Conservation (phyloP, 2,329 filamentous ascomycete species). For the Xylariaceae sp. region DNA sequence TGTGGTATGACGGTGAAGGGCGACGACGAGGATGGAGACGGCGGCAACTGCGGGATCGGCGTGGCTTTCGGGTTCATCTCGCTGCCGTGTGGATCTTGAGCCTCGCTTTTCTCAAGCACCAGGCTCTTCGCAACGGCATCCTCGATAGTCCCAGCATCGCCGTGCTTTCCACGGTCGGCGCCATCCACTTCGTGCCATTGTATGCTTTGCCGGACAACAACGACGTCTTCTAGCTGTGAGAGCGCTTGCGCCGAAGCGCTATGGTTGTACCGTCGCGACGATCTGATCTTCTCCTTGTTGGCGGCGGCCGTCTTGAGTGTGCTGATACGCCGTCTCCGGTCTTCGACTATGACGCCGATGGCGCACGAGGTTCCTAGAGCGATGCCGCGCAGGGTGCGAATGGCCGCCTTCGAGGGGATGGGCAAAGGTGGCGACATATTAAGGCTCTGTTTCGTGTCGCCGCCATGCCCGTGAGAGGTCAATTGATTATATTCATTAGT, state of each 20-base stretch:
- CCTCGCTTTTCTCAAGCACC: background rate
- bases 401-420: conserved; percentile 50
- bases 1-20: background rate
- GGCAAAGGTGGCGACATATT: conserved; percentile 44
- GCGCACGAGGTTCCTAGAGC: conserved; percentile 54
- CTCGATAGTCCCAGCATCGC: background rate
- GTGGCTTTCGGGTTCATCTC: background rate
- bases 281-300: conserved; percentile 49
- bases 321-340: conserved; percentile 51
- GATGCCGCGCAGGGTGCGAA: conserved; percentile 51
- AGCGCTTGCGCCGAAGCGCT: conserved; percentile 14
- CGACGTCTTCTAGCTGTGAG: conserved; percentile 19
- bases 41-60: background rate
- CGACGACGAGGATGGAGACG: background rate
- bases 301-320: conserved; percentile 45
- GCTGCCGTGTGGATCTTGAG: background rate
- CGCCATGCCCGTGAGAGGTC: conserved; percentile 5
- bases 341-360: conserved; percentile 50
- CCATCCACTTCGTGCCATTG: conserved; percentile 21
- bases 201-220: conserved; percentile 10
- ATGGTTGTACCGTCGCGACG: conserved; percentile 31
- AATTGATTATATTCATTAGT: conserved; percentile 4
- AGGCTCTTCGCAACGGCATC: background rate
- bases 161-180: background rate
- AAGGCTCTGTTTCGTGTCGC: conserved; percentile 3